phyloP scores from a whole-genome alignment of 805 yeast genomes.

The Starmerella asiatica region DNA sequence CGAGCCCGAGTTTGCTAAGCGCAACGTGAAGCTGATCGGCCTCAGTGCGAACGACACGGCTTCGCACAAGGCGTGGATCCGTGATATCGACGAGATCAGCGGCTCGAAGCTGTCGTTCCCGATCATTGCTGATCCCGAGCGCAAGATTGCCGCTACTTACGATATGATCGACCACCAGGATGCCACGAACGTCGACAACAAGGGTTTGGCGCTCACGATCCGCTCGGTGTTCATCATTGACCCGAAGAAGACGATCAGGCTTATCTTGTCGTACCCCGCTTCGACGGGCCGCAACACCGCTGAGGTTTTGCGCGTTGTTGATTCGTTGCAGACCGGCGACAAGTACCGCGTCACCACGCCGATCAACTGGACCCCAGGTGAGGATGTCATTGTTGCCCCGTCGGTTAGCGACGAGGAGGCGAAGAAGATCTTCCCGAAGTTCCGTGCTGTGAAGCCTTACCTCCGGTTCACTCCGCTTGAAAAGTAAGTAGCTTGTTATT shows the following conservation, averaged over 20 bases:
- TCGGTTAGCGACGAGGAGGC: constrained; percentile 72
- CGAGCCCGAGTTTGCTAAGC: constrained; percentile 78
- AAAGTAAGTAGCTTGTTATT: constrained; percentile 12
- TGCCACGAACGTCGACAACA: constrained; percentile 54
- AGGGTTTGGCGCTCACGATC: constrained; percentile 75
- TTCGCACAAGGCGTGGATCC: constrained; percentile 78
- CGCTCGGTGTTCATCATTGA: constrained; percentile 90
- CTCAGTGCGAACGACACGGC: constrained; percentile 77
- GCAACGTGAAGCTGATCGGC: constrained; percentile 82
- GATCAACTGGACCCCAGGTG: constrained; percentile 82
- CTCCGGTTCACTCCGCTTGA: constrained; percentile 50
- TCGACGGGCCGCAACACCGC: constrained; percentile 91
- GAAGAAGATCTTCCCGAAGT: constrained; percentile 74
- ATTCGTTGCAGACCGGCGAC: constrained; percentile 80
- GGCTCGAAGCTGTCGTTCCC: constrained; percentile 73
- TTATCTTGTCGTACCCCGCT: constrained; percentile 82
- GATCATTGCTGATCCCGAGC: constrained; percentile 75
- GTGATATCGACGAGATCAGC: constrained; percentile 80
- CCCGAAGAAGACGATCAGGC: constrained; percentile 80
- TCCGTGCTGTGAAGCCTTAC: constrained; percentile 84
- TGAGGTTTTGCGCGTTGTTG: constrained; percentile 83
- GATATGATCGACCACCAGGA: constrained; percentile 86
- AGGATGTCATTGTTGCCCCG: constrained; percentile 91
- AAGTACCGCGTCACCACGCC: constrained; percentile 83
- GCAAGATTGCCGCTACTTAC: constrained; percentile 68